Conservation (phyloP, 257 asterid species). For the Penstemon barbatus region DNA sequence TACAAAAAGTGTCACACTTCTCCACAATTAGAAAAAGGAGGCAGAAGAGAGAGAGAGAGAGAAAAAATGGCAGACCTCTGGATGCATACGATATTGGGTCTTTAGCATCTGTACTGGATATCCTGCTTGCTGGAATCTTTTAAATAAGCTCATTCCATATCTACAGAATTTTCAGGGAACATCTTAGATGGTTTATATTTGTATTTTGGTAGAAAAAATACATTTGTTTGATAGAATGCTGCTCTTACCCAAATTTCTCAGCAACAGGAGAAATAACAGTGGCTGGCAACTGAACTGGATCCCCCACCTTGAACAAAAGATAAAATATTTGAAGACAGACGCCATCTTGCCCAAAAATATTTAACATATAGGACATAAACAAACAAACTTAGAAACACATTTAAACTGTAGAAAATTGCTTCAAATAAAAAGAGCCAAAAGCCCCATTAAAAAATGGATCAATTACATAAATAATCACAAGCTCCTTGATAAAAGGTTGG, state of each 20-base stretch:
- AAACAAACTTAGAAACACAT: slow-evolving; percentile 2
- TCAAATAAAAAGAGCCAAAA: slow-evolving; percentile 1
- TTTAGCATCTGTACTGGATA: slow-evolving; percentile 97
- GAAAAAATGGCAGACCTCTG: slow-evolving; percentile 58
- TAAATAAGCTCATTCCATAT: slow-evolving; percentile 83
- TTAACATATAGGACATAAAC: slow-evolving; percentile 8
- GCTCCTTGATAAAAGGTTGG: background rate
- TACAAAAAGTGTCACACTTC: background rate
- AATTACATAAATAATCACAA: slow-evolving; percentile 2
- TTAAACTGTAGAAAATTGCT: background rate
- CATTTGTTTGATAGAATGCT: background rate
- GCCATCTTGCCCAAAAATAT: slow-evolving; percentile 11
- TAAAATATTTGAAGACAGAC: slow-evolving; percentile 3
- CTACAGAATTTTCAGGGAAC: slow-evolving; percentile 39
- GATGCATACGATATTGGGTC: slow-evolving; percentile 99
- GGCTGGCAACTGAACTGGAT: slow-evolving; percentile 98
- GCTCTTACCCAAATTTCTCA: slow-evolving; percentile 66
- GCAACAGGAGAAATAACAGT: slow-evolving; percentile 86
- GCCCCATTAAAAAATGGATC: background rate
- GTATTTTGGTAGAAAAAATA: slow-evolving; percentile 3
- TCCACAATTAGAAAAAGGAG: background rate
- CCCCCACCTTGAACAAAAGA: slow-evolving; percentile 72
- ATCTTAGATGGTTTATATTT: background rate
- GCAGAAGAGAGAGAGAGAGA: background rate
- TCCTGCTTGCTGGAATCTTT: slow-evolving; percentile 90